Evolutionary conservation across 2,329 filamentous ascomycete species (phyloP).

Genomic region (Plectosphaerella cucumerina): DNA sequence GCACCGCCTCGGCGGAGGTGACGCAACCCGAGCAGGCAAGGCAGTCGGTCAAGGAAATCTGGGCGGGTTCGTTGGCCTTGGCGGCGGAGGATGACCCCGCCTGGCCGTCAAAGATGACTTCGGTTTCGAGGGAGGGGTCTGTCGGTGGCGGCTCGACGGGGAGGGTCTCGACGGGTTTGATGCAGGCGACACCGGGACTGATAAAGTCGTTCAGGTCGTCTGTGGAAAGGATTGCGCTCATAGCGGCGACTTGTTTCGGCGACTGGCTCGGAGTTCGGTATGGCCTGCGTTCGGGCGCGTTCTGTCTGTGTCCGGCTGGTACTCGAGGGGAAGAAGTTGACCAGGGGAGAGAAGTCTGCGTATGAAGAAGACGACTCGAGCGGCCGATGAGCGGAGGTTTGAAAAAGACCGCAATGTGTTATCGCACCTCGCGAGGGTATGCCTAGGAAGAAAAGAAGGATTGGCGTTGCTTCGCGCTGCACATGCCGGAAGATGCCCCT

Average conservation of each 20-base stretch:
- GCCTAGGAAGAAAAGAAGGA: background rate
- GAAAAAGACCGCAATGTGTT: conserved; percentile 1
- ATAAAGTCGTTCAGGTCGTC: conserved; percentile 99
- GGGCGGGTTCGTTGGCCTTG: conserved; percentile 63
- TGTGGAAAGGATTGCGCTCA: conserved; percentile 96
- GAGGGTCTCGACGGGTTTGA: conserved; percentile 93
- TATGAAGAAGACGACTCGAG: background rate
- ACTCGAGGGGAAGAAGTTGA: background rate
- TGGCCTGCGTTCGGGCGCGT: background rate
- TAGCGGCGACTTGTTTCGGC: conserved; percentile 34
- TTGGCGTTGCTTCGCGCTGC: background rate
- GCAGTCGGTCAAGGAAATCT: conserved; percentile 96
- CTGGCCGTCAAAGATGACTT: conserved; percentile 92
- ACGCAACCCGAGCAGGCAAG: conserved; percentile 97
- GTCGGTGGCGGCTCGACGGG: conserved; percentile 51
- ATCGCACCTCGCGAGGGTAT: background rate
- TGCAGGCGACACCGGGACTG: conserved; percentile 93
- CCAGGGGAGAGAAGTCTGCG: background rate
- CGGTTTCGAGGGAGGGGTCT: conserved; percentile 51
- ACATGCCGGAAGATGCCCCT: background rate
- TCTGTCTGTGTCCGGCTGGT: background rate
- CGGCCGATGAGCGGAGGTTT: too few species aligned
- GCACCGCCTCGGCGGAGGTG: conserved; percentile 94
- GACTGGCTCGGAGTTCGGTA: background rate
- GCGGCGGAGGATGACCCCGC: conserved; percentile 44